A percentile compares a stretch with the other conserved stretches of the same genome.
Conservation (phyloP, 164 flowering plant genomes). For the Echeveria elegans region DNA sequence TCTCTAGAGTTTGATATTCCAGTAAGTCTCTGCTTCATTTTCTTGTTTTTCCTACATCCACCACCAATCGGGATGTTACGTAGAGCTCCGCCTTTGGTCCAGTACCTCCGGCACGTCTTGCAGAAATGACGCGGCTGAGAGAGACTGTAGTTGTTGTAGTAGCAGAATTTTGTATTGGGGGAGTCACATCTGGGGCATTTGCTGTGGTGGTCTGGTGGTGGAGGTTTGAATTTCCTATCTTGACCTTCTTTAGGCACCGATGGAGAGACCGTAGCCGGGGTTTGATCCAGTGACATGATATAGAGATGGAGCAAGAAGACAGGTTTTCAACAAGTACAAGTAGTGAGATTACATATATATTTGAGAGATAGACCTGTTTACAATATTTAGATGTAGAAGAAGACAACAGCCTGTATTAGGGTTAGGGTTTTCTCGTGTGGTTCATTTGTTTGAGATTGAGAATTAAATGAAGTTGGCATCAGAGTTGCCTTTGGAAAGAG, state of each 20-base stretch:
- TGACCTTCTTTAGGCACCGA: neutral
- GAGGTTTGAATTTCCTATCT: neutral
- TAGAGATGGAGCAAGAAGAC: neutral
- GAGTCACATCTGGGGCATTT: constrained; percentile 8
- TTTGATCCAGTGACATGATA: neutral
- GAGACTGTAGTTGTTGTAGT: constrained; percentile 10
- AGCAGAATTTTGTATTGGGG: constrained; percentile 9
- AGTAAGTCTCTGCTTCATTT: constrained; percentile 5
- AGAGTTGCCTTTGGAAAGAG: neutral
- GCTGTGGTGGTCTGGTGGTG: constrained; percentile 6
- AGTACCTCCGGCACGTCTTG: constrained; percentile 8
- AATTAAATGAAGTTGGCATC: neutral
- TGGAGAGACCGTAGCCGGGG: neutral
- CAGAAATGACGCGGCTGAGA: constrained; percentile 6
- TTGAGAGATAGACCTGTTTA: neutral
- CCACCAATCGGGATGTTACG: constrained; percentile 6
- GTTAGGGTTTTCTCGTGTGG: neutral
- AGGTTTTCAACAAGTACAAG: neutral
- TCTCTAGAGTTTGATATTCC: neutral
- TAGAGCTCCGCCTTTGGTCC: constrained; percentile 7
- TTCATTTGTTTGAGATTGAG: neutral
- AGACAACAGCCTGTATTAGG: neutral
- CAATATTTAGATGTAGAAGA: neutral
- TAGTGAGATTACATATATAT: neutral
- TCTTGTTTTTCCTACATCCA: constrained; percentile 2